Percentiles rank a stretch among this genome's conserved stretches.
Conservation (phyloP, 225 moss, liverwort and hornwort species). For the Polytrichum formosum region DNA sequence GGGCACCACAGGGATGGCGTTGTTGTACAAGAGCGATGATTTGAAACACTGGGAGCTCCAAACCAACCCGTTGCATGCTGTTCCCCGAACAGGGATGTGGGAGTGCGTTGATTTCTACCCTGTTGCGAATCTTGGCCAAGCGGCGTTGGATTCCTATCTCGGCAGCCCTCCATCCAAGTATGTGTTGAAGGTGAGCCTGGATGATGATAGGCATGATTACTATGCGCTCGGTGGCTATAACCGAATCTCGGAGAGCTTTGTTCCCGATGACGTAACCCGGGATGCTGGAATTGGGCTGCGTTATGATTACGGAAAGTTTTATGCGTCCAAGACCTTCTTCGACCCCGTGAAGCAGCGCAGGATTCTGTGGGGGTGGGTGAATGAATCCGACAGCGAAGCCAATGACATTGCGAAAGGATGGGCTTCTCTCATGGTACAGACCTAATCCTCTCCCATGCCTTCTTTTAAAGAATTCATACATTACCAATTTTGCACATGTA, state of each 20-base stretch:
- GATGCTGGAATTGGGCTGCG: constrained; percentile 55
- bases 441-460: too few relatives aligned
- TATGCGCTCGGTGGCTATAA: constrained; percentile 69
- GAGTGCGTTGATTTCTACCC: constrained; percentile 91
- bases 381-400: constrained; percentile 76
- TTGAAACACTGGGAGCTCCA: constrained; percentile 58
- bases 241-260: constrained; percentile 25
- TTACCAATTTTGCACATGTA: not conserved
- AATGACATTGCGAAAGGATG: constrained; percentile 70
- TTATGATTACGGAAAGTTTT: constrained; percentile 77
- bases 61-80: constrained; percentile 36
- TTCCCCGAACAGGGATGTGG: constrained; percentile 72
- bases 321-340: constrained; percentile 79
- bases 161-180: constrained; percentile 32
- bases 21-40: constrained; percentile 62
- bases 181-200: constrained; percentile 72
- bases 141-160: constrained; percentile 22
- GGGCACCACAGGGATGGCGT: constrained; percentile 43
- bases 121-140: constrained; percentile 22
- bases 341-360: constrained; percentile 51
- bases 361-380: constrained; percentile 82
- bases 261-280: constrained; percentile 14
- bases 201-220: constrained; percentile 39
- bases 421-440: constrained; percentile 76
- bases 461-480: not conserved